Percentiles rank a stretch among this genome's conserved stretches.
These are phyloP conservation scores for Picochlorum sp. DNA, from an alignment of 139 green algal genomes.

Conservation along the genomic window DNA sequence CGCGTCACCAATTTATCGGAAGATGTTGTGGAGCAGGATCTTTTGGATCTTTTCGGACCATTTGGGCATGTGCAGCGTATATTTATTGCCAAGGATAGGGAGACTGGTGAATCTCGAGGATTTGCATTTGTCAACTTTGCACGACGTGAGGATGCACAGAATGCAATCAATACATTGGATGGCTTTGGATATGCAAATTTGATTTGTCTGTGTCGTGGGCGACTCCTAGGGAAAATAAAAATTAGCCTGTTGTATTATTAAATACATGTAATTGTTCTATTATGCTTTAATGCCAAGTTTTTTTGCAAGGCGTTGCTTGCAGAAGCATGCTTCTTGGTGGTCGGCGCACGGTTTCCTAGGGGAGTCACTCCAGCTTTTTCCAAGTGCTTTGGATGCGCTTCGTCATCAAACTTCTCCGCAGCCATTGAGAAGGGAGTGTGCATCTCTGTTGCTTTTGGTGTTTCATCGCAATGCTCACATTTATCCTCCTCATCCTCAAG, in stretches of 20 bases:
- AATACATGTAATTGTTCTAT: constrained; percentile 1
- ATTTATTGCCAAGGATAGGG: constrained; percentile 92
- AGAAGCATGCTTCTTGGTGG: neutral
- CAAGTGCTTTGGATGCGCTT: too few species aligned
- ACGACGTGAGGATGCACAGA: constrained; percentile 71
- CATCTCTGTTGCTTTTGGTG: too few species aligned
- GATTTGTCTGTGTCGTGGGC: constrained; percentile 94
- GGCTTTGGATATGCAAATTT: constrained; percentile 98
- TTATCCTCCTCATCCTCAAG: too few species aligned
- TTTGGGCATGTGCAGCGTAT: constrained; percentile 89
- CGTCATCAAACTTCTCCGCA: too few species aligned
- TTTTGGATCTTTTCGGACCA: constrained; percentile 88
- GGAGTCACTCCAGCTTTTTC: neutral
- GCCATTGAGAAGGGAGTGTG: too few species aligned
- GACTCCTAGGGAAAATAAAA: constrained; percentile 42
- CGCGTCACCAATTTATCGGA: constrained; percentile 97
- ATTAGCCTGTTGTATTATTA: neutral
- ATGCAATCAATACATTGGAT: constrained; percentile 86
- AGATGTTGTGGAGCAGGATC: constrained; percentile 84
- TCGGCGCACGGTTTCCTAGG: neutral
- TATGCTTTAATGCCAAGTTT: constrained; percentile 3
- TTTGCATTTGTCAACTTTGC: constrained; percentile 99
- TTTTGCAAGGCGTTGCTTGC: neutral
- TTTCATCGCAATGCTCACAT: too few species aligned
- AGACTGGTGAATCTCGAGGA: constrained; percentile 83